Conservation (phyloP, 1,139 yeast genomes). For the Taphrina communis region DNA sequence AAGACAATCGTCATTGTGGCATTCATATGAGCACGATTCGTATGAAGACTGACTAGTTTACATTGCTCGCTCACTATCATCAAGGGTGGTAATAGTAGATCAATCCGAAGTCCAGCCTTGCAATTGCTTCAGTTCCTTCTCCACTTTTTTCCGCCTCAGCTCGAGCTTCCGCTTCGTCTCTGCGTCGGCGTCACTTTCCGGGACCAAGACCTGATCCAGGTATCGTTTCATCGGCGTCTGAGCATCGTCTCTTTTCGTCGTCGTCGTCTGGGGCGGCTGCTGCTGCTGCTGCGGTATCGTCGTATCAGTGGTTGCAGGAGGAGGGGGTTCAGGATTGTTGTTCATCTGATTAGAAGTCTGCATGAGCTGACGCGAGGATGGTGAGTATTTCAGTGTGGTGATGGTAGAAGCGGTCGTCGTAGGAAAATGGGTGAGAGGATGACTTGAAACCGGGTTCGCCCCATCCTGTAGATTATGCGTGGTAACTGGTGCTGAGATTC, state of each 20-base stretch:
- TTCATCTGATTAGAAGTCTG: not conserved
- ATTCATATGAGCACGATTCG: no score
- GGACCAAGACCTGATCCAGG: slow-evolving; percentile 8
- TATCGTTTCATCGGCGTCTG: slow-evolving; percentile 14
- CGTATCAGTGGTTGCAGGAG: not conserved
- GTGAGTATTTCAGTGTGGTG: slow-evolving; percentile 5
- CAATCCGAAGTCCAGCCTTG: slow-evolving; percentile 14
- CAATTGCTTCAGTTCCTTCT: slow-evolving; percentile 20
- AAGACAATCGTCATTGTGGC: no score
- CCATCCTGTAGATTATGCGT: not conserved
- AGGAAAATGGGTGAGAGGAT: not conserved
- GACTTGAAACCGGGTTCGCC: not conserved
- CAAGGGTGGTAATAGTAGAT: no score
- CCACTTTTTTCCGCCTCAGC: slow-evolving; percentile 14
- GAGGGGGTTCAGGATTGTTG: no score
- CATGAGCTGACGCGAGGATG: not conserved
- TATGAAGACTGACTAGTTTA: no score
- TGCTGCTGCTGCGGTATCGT: no score
- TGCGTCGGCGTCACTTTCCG: not conserved
- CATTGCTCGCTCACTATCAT: no score
- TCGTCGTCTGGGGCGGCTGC: not conserved
- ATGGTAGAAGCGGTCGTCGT: not conserved
- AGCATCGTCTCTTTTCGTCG: not conserved
- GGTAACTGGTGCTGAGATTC: not conserved
- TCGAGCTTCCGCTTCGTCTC: slow-evolving; percentile 6